Percentiles rank a stretch among this genome's conserved stretches.
These are phyloP conservation scores for Ceratocystis alfenasii DNA, from an alignment of 2,329 filamentous ascomycete species.

Conservation along the genomic window DNA sequence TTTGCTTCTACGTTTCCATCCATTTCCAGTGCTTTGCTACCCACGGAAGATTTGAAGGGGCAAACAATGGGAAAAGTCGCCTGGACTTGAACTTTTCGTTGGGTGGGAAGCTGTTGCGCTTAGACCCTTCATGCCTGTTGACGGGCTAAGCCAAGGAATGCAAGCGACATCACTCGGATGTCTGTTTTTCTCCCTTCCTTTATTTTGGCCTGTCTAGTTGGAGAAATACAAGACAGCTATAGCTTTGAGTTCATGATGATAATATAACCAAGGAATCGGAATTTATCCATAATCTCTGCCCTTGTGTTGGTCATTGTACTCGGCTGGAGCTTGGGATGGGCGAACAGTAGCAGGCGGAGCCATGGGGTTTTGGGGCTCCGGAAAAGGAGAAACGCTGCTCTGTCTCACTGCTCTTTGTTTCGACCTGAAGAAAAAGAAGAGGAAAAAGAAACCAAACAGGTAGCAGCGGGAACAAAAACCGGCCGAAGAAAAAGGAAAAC, in stretches of 20 bases:
- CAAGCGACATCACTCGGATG: background rate
- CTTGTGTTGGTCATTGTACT: too few species aligned
- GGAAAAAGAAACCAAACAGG: background rate
- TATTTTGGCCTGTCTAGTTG: background rate
- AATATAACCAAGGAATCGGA: background rate
- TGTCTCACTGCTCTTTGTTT: background rate
- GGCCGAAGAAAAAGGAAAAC: background rate
- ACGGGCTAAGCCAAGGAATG: background rate
- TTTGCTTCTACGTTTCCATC: background rate
- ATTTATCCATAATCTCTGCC: background rate
- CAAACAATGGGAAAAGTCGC: background rate
- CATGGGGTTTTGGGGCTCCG: background rate
- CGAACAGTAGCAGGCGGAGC: too few species aligned
- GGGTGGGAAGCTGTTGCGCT: background rate
- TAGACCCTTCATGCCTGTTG: background rate
- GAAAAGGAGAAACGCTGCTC: too few species aligned
- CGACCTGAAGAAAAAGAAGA: background rate
- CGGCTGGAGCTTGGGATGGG: too few species aligned
- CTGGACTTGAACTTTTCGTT: background rate
- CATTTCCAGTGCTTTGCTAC: background rate
- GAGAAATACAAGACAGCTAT: background rate
- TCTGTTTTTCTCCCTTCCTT: background rate
- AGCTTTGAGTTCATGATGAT: too few species aligned
- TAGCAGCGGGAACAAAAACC: background rate
- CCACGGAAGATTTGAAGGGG: background rate